Evolutionary conservation across 441 rosid genomes (phyloP), one percentile per base, ranked within the genome.

Genomic region (Manihot esculenta): DNA sequence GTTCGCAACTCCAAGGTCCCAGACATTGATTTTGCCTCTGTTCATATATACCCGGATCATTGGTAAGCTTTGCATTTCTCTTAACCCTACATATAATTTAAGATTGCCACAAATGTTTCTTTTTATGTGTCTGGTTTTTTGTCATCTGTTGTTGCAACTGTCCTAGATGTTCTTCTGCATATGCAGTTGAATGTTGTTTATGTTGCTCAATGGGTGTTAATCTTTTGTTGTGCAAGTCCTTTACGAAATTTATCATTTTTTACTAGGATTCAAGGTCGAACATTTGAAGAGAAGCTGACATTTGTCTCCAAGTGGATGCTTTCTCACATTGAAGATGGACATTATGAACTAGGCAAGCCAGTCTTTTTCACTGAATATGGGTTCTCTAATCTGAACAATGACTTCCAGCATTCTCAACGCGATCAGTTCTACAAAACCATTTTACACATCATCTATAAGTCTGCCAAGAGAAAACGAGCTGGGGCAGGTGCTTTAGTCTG

Each of bases 31-130:
- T 94, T 94, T 76, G 89, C 97, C 27, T 90, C 99, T 30, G 99
- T 88, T 77, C 99, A 94, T 80, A 84, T 92, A 78, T 94, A 94
- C 79, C 94, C 98, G 0, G 99, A 92, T 74, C 97, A 89, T 63
- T 94, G 98, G 98, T 92, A 82, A 82, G 88, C 66, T 48, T 65
- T 30, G 56, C 72, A 30, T 30, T 62, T 24, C 7, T 30, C 41
- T 1, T 60, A 27, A 18, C 1, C n/a, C 51, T 24, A 44, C 23
- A 49, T 53, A 1, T 54, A 12, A 54, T 54, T 54, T 55, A 51
- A 66, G 20, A 26, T 33, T 20, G 48, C 60, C 57, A 18, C 10
- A 10, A 30, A 20, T 35, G 15, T 66, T 30, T 33, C 26, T n/a
- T 65, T 50, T 21, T n/a, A 3, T 41, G 1, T 14, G 26, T 61